A percentile compares a stretch with the other conserved stretches of the same genome.
phyloP scores from a whole-genome alignment of 2,329 filamentous ascomycete genomes.

The Arthroderma sp. region DNA sequence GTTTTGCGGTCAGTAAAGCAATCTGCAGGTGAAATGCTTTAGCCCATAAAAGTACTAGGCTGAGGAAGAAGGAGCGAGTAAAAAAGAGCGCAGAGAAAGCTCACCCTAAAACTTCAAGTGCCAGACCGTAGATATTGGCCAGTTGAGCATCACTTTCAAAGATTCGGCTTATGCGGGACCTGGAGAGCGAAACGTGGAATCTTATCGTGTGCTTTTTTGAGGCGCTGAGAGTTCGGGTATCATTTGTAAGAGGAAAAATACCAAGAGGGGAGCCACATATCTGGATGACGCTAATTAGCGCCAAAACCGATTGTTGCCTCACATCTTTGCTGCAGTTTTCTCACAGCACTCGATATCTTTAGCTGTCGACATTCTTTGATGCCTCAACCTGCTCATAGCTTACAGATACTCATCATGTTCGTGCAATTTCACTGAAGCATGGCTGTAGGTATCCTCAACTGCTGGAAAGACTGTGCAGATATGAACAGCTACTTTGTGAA shows the following conservation, averaged over 20 bases:
- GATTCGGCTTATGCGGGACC: neutral
- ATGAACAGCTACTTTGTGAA: too few species aligned
- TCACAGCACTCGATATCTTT: too few species aligned
- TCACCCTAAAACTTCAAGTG: neutral
- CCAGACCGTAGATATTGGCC: neutral
- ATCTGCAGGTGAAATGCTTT: neutral
- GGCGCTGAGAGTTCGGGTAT: neutral
- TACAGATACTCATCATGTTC: too few species aligned
- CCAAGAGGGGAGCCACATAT: neutral
- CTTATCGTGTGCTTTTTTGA: constrained; percentile 1
- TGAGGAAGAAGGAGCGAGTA: neutral
- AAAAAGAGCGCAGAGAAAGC: neutral
- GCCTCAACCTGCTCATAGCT: too few species aligned
- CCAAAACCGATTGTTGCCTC: neutral
- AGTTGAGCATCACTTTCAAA: neutral
- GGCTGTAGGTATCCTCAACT: too few species aligned
- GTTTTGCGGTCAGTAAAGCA: too few species aligned
- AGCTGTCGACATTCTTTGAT: too few species aligned
- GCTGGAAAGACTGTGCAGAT: too few species aligned
- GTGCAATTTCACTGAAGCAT: too few species aligned
- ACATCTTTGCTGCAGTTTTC: too few species aligned
- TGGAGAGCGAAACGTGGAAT: neutral
- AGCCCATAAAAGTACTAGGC: neutral
- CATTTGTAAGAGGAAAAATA: constrained; percentile 3
- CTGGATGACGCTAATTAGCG: neutral